Base-by-base conservation (phyloP, 805 yeast species). In the Metschnikowia santaceciliae region DNA sequence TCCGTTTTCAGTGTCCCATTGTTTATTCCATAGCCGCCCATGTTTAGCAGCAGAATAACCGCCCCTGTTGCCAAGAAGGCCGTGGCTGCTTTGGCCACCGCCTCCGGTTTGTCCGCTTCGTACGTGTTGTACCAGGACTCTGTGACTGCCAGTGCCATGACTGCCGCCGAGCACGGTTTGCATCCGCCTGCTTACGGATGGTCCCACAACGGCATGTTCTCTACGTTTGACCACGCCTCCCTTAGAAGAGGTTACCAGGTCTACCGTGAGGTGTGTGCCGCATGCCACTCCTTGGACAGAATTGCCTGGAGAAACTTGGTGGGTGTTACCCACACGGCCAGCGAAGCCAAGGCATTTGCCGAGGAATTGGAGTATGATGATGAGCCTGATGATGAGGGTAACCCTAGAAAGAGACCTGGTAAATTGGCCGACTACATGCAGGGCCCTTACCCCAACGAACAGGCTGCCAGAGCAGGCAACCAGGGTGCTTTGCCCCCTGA, bases 401-500 rank as follows among this genome's bases (percentile, higher is more conserved):
- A 88, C 71, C 96, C 97, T 74, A 88, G 88, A 78, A 90, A 87
- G 87, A 90, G 99, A 81, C 87, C 96, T 53, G 99, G 99, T 78
- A 94, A 94, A 77, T 82, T 94, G 68, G 91, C 98, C 56, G 99
- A 94, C 76, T 81, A 86, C 74, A 78, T 94, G 60, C 98, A 96
- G 61, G 89, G 88, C 58, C 99, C 99, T 52, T 94, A 94, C 72
- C 89, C 90, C 60, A 94, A 94, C 71, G 99, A 94, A 75, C 95
- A 94, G 79, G 98, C 98, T 58, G 99, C 99, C 46, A 89, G 99
- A 80, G 97, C 98, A 61, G 97, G 96, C 57, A 94, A 94, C 82
- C 97, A 90, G 79, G 99, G 99, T 76, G 97, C 99, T 57, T 81
- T 88, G 61, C 99, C 99, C 58, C 99, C 99, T 54, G 99, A 94